A percentile compares a stretch with the other conserved stretches of the same genome.
phyloP scores from a whole-genome alignment of 805 yeast genomes.

The Blastobotrys americana region DNA sequence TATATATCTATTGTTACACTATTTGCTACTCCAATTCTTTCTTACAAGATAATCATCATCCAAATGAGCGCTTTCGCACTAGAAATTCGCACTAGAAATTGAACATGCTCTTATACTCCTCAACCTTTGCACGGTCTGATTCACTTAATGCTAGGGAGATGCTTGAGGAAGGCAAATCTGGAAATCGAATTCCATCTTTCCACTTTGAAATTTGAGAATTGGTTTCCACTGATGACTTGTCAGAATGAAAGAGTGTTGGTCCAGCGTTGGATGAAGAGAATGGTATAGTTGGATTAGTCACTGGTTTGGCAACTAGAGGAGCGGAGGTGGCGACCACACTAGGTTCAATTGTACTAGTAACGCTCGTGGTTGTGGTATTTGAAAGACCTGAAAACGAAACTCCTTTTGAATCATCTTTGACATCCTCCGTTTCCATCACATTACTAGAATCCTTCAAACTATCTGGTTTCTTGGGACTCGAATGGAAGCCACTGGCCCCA shows the following conservation, averaged over 20 bases:
- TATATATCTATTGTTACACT: too few relatives aligned
- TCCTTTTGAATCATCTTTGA: neutral
- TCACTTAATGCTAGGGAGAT: neutral
- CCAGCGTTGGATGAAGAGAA: neutral
- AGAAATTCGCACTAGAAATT: neutral
- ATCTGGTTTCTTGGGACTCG: neutral
- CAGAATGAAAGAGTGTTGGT: neutral
- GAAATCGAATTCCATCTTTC: too few relatives aligned
- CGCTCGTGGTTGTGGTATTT: neutral
- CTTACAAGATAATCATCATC: too few relatives aligned
- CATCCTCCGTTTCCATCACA: neutral
- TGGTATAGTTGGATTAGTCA: too few relatives aligned
- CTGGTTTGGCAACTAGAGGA: neutral
- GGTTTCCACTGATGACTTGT: neutral
- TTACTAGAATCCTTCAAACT: neutral
- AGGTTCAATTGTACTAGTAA: neutral
- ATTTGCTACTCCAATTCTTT: too few relatives aligned
- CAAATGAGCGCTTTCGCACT: too few relatives aligned
- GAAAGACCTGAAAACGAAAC: neutral
- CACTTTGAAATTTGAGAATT: neutral
- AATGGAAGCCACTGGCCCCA: too few relatives aligned
- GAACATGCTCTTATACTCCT: neutral
- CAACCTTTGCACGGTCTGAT: neutral
- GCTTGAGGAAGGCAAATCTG: neutral
- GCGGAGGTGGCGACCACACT: neutral